Evolutionary conservation across 345 rosid species (phyloP).

Genomic region (Camelina laxa): DNA sequence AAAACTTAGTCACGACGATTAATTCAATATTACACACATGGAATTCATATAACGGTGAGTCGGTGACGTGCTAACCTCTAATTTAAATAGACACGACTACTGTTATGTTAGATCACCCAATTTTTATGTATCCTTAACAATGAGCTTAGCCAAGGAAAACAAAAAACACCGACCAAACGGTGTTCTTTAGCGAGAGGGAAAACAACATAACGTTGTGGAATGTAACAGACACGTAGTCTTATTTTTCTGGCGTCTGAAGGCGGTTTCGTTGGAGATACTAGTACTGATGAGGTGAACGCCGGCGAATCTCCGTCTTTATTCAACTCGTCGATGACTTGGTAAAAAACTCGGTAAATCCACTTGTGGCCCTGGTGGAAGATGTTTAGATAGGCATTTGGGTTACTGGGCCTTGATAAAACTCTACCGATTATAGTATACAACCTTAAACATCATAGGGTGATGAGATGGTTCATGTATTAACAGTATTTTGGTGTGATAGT

Average conservation of each 20-base stretch:
- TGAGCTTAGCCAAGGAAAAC: background rate
- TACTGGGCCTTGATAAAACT: background rate
- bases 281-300: too few species aligned
- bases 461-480: background rate
- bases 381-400: background rate
- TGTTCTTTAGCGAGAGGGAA: background rate
- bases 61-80: conserved; percentile 3
- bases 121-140: background rate
- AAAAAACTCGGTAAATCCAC: background rate
- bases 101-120: background rate
- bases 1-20: background rate
- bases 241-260: background rate
- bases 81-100: background rate
- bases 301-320: too few species aligned
- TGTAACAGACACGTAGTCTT: background rate
- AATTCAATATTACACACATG: background rate
- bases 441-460: background rate
- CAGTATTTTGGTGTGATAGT: background rate
- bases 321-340: too few species aligned
- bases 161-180: background rate
- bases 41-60: background rate
- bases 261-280: background rate
- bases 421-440: background rate
- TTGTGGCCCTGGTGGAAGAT: conserved; percentile 11
- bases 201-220: background rate